Base-by-base conservation (phyloP, 345 rosid species). In the Anastatica hierochuntica region DNA sequence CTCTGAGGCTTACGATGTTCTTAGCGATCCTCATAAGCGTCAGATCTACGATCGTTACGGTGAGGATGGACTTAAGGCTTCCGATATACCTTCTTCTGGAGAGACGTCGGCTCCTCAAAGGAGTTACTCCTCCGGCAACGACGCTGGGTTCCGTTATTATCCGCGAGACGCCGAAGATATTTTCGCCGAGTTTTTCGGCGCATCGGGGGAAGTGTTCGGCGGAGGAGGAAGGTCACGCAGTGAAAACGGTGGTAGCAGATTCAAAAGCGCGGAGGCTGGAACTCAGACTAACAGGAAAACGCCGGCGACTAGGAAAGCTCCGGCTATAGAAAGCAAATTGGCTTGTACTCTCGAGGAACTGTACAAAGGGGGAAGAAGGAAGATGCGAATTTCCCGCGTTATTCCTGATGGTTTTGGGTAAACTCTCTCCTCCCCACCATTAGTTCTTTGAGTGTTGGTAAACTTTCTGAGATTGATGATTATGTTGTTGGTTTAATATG, bases 11-110 rank as follows among this genome's bases (percentile, higher is more conserved):
- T 84, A 80, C 66, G 83, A 80, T 40, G 90, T 87, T 40, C 74
- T 87, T 12, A 74, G 79, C 45, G 87, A 84, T 27, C 90, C 87
- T 0, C 80, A 72, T 54, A 90, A 90, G 61, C 86, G 95, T 10
- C 96, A 84, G 94, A 86, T 86, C 95, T 90, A 86, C 74, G 98
- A 90, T 67, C 69, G 71, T 14, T 87, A 79, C 66, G 98, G 95
- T 33, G 98, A 90, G 58, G 92, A 90, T 63, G 87, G 74, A 15
- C 79, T 87, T 31, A 90, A 86, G 17, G 41, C 74, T 18, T 58
- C 75, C 51, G 67, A 67, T 14, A 66, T 70, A 2, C 60, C 19
- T 14, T 49, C 69, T n/a, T 70, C 19, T n/a, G n/a, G n/a, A n/a
- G n/a, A n/a, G n/a, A n/a, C n/a, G n/a, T 85, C 20, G 80, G 81